phyloP scores from a whole-genome alignment of 495 filamentous ascomycete genomes.

The Tetracladium setigerum region DNA sequence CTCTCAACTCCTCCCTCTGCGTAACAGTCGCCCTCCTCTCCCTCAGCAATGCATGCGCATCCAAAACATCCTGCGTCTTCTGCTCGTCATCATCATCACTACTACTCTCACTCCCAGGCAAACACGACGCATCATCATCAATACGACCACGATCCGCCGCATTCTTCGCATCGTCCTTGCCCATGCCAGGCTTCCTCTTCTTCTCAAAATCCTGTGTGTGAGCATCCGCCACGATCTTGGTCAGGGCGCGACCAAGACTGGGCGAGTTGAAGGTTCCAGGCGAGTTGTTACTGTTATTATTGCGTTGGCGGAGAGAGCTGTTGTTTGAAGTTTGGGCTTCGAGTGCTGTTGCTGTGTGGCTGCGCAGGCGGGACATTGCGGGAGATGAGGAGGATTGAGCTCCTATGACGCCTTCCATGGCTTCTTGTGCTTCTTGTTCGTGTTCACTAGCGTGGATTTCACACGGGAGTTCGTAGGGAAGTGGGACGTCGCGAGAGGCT shows the following conservation, averaged over 20 bases:
- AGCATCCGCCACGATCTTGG: constrained; percentile 55
- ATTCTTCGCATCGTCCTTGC: constrained; percentile 3
- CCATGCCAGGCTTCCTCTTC: constrained; percentile 41
- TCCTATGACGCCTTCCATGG: not conserved
- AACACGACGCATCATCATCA: not conserved
- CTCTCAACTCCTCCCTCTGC: too few species aligned
- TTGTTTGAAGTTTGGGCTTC: not conserved
- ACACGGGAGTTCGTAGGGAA: constrained; percentile 60
- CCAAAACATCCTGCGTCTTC: not conserved
- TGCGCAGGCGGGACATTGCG: constrained; percentile 5
- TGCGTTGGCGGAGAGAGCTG: too few species aligned
- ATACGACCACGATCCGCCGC: constrained; percentile 7
- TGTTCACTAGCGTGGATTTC: constrained; percentile 9
- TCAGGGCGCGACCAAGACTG: constrained; percentile 32
- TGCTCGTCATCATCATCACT: constrained; percentile 16
- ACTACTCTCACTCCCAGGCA: not conserved
- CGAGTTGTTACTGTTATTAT: too few species aligned
- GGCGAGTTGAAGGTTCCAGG: constrained; percentile 11
- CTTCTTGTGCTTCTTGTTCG: constrained; percentile 8
- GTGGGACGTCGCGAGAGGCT: constrained; percentile 68
- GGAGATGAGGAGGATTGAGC: not conserved
- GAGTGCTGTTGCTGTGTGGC: not conserved
- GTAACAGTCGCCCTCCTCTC: constrained; percentile 5
- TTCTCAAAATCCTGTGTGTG: constrained; percentile 87
- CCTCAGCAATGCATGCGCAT: constrained; percentile 13